phyloP scores from a whole-genome alignment of 2,329 filamentous ascomycete species.

The Pestalotiopsis fici region DNA sequence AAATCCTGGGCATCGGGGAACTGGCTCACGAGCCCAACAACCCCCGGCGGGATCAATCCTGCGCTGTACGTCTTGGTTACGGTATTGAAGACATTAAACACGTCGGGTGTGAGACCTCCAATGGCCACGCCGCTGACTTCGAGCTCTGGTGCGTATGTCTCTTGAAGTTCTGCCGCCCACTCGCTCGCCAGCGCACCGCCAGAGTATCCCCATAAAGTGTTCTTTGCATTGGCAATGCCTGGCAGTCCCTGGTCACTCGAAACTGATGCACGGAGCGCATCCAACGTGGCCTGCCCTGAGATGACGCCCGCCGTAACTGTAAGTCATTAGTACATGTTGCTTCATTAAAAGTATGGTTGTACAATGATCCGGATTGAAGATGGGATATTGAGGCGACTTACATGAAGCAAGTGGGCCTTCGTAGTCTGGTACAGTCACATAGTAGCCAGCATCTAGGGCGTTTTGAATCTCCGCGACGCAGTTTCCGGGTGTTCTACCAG shows the following conservation, averaged over 20 bases:
- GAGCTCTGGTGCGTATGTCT: conserved; percentile 54
- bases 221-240: conserved; percentile 23
- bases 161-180: conserved; percentile 53
- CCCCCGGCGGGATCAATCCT: conserved; percentile 32
- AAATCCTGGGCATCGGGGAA: conserved; percentile 28
- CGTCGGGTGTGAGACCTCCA: conserved; percentile 46
- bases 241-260: conserved; percentile 4
- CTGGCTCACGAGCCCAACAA: conserved; percentile 34
- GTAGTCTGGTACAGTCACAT: conserved; percentile 47
- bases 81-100: conserved; percentile 33
- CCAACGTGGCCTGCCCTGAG: conserved; percentile 11
- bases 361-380: background rate
- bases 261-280: conserved; percentile 10
- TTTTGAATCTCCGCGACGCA: conserved; percentile 25
- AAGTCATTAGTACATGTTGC: background rate
- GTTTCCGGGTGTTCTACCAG: conserved; percentile 17
- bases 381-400: conserved; percentile 1
- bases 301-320: conserved; percentile 11
- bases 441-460: conserved; percentile 44
- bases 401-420: conserved; percentile 43
- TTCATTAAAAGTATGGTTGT: background rate
- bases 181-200: conserved; percentile 54
- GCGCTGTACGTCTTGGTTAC: conserved; percentile 31
- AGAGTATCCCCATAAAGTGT: conserved; percentile 55
- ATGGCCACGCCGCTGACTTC: conserved; percentile 48